Conservation (phyloP, 75 land plant genomes). For the Cryptomeria japonica region DNA sequence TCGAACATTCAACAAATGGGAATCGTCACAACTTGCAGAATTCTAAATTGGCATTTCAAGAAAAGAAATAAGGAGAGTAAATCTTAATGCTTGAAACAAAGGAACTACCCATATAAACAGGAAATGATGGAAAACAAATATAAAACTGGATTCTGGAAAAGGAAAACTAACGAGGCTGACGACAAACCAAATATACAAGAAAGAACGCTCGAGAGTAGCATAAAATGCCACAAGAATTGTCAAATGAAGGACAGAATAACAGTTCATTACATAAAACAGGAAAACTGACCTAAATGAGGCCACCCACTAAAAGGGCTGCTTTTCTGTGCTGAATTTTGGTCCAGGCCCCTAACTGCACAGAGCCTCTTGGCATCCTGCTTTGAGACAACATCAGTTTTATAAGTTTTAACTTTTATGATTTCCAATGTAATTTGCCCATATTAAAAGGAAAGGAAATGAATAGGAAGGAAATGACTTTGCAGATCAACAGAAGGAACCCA, state of each 20-base stretch:
- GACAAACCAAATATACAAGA: slow-evolving; percentile 1
- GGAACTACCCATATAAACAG: not conserved
- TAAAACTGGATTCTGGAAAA: slow-evolving; percentile 10
- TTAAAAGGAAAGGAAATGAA: slow-evolving; percentile 50
- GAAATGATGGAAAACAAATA: not conserved
- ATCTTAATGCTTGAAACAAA: not conserved
- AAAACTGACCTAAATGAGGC: slow-evolving; percentile 94
- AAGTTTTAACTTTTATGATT: slow-evolving; percentile 41
- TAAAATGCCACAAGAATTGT: slow-evolving; percentile 35
- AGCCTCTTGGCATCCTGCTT: slow-evolving; percentile 84
- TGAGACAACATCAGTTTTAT: slow-evolving; percentile 72
- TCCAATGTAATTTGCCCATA: slow-evolving; percentile 37
- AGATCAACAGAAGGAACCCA: slow-evolving; percentile 15
- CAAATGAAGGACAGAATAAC: slow-evolving; percentile 35
- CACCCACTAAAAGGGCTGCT: slow-evolving; percentile 76
- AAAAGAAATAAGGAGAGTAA: not conserved
- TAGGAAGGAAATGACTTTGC: slow-evolving; percentile 41
- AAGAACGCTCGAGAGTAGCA: slow-evolving; percentile 29
- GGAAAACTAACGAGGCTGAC: slow-evolving; percentile 6
- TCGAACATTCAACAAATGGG: not conserved
- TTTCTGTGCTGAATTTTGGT: slow-evolving; percentile 76
- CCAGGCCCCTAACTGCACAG: slow-evolving; percentile 69
- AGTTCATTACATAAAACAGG: slow-evolving; percentile 55
- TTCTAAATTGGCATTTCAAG: not conserved
- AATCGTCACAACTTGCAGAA: not conserved